Base-by-base conservation (phyloP, 1,284 basidiomycete species). In the Leccinum huronense region DNA sequence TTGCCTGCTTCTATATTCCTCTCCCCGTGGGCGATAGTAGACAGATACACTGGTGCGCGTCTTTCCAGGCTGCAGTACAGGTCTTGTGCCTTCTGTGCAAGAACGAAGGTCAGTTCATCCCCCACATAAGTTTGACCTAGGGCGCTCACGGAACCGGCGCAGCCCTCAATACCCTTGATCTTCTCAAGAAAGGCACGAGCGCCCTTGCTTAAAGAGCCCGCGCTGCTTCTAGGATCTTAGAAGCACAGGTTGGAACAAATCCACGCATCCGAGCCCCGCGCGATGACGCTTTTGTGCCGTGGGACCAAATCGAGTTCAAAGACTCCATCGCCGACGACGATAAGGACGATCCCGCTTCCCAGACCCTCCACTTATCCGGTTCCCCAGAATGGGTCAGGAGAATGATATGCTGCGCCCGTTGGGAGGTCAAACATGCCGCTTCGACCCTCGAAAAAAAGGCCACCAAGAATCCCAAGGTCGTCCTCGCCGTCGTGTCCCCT, bases 121-220 rank as follows among this genome's bases (percentile, higher is more conserved):
- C 34, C 31, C 33, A 57, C 55, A 30, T 23, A 45, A 40, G 8
- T 38, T 9, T 34, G 3, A 8, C 13, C 40, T 60, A 57, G 48
- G 36, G 8, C 53, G 33, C 71, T 74, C 60, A 76, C 40, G 7
- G 34, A 27, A 59, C 40, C 31, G 36, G 27, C 38, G 1, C 72
- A 95, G 94, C 91, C 5, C 83, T 97, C 36, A 94, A 94, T 72
- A 97, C 94, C 0, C 85, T 97, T n/a, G 95, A 97, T 75, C 80
- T 96, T 5, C 85, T 97, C 69, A 97, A 97, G 83, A 97, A 96
- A 75, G 94, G 94, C 1, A 87, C 87, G 0, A 89, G 83, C 38
- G 78, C 85, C 0, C 83, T 94, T 23, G 93, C 94, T 0, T 86
- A 91, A 69, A 88, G 90, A 14, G 94, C 94, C 3, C 87, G 92